phyloP scores from a whole-genome alignment of 306 rosid species.

The Lupinus albus region DNA sequence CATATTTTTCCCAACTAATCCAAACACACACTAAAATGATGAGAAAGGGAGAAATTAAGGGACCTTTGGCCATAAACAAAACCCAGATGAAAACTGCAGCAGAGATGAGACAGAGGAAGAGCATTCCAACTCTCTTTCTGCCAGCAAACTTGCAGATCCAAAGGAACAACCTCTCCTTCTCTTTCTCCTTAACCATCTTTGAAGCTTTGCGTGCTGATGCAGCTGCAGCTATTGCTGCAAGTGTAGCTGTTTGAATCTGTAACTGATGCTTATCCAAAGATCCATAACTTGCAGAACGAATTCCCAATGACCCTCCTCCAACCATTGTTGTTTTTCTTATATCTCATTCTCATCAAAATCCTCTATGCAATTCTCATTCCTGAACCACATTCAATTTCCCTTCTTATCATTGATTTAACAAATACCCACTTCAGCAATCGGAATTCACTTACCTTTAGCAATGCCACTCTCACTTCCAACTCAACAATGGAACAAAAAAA shows the following conservation, averaged over 20 bases:
- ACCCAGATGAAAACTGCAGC: constrained; percentile 78
- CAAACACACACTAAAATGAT: neutral
- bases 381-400: constrained; percentile 8
- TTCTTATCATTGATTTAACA: neutral
- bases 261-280: constrained; percentile 67
- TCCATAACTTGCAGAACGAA: constrained; percentile 85
- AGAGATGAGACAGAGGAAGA: constrained; percentile 77
- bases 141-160: constrained; percentile 83
- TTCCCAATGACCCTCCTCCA: constrained; percentile 63
- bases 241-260: neutral
- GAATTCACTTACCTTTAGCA: constrained; percentile 42
- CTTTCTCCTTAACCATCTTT: constrained; percentile 91
- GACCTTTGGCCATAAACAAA: constrained; percentile 80
- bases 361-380: constrained; percentile 55
- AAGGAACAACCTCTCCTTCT: constrained; percentile 69
- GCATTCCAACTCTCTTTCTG: constrained; percentile 81
- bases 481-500: constrained; percentile 17
- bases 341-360: constrained; percentile 40
- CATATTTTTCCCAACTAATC: too few relatives aligned
- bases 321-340: constrained; percentile 67
- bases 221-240: neutral
- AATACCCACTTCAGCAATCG: constrained; percentile 43
- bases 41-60: neutral
- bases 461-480: constrained; percentile 39
- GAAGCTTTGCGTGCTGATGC: constrained; percentile 57